phyloP scores from a whole-genome alignment of 768 basidiomycete species.

The Cystobasidium ongulense region DNA sequence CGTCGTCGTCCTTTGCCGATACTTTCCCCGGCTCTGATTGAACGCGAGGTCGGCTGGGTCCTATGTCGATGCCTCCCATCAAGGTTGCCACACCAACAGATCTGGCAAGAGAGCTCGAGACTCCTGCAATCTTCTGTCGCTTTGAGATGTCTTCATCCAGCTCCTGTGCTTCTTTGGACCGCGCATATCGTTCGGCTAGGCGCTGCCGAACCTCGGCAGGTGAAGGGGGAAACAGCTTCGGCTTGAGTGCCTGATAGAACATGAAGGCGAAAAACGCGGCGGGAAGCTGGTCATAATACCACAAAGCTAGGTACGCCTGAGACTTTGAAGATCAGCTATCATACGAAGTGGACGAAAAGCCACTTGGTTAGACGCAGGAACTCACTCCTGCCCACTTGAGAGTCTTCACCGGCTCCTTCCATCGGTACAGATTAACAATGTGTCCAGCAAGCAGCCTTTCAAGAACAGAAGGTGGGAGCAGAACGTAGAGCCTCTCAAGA shows the following conservation, averaged over 20 bases:
- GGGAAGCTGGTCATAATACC: slow-evolving; percentile 29
- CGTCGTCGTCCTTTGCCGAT: neutral
- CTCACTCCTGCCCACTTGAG: neutral
- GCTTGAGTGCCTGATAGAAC: neutral
- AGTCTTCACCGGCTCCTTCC: slow-evolving; percentile 18
- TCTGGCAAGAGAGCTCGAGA: slow-evolving; percentile 4
- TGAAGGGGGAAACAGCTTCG: neutral
- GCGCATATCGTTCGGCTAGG: neutral
- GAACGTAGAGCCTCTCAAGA: slow-evolving; percentile 12
- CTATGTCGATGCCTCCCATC: slow-evolving; percentile 6
- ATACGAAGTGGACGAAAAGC: too few relatives aligned
- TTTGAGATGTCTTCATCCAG: neutral
- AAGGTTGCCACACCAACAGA: slow-evolving; percentile 2
- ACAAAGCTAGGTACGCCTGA: slow-evolving; percentile 21
- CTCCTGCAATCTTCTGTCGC: neutral
- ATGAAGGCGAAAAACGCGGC: slow-evolving; percentile 11
- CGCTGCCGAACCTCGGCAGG: neutral
- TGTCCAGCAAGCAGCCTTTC: slow-evolving; percentile 7
- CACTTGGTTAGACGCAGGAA: neutral
- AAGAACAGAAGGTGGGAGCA: slow-evolving; percentile 7
- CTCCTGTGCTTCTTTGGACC: slow-evolving; percentile 12
- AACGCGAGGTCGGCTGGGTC: neutral
- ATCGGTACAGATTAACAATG: slow-evolving; percentile 11
- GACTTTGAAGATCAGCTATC: too few relatives aligned
- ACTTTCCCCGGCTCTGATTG: neutral